A percentile compares a stretch with the other conserved stretches of the same genome.
Evolutionary conservation across 352 stramenopile genomes (phyloP).

Genomic region (Pythium chondricola): DNA sequence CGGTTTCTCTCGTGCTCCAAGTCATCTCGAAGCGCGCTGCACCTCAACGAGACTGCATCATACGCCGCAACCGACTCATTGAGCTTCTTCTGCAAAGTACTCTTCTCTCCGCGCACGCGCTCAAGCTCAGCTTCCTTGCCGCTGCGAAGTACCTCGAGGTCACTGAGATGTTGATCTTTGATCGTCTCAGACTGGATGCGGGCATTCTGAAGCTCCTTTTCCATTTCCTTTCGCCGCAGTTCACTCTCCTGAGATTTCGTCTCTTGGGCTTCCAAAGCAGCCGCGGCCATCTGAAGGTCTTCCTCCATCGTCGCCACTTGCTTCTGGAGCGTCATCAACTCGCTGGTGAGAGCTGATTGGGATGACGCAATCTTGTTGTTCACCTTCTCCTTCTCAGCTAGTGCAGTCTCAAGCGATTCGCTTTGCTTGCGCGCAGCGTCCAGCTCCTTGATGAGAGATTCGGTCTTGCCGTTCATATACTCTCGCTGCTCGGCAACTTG

Average conservation of each 20-base stretch:
- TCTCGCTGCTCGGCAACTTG: slow-evolving; percentile 47
- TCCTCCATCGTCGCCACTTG: slow-evolving; percentile 51
- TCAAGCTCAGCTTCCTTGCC: slow-evolving; percentile 58
- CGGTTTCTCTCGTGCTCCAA: slow-evolving; percentile 32
- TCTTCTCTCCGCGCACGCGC: slow-evolving; percentile 34
- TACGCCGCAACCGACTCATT: slow-evolving; percentile 24
- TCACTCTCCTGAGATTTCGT: slow-evolving; percentile 52
- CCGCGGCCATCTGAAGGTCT: slow-evolving; percentile 62
- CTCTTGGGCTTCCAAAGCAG: slow-evolving; percentile 61
- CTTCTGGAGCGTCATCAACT: slow-evolving; percentile 57
- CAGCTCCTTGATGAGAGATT: slow-evolving; percentile 53
- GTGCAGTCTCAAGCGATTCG: slow-evolving; percentile 28
- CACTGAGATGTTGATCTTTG: slow-evolving; percentile 49
- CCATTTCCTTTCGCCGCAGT: slow-evolving; percentile 35
- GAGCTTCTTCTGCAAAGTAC: slow-evolving; percentile 15
- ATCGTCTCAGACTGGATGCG: slow-evolving; percentile 43
- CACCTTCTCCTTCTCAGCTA: slow-evolving; percentile 64
- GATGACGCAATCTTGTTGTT: slow-evolving; percentile 56
- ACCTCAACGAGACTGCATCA: slow-evolving; percentile 24
- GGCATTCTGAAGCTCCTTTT: slow-evolving; percentile 42
- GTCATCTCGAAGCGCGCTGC: slow-evolving; percentile 26
- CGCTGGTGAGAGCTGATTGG: slow-evolving; percentile 48
- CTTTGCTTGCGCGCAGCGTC: slow-evolving; percentile 36
- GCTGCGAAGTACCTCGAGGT: slow-evolving; percentile 52
- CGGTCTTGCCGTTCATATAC: slow-evolving; percentile 66